A percentile compares a stretch with the other conserved stretches of the same genome.
Conservation (phyloP, 768 basidiomycete species). For the Suillus discolor region DNA sequence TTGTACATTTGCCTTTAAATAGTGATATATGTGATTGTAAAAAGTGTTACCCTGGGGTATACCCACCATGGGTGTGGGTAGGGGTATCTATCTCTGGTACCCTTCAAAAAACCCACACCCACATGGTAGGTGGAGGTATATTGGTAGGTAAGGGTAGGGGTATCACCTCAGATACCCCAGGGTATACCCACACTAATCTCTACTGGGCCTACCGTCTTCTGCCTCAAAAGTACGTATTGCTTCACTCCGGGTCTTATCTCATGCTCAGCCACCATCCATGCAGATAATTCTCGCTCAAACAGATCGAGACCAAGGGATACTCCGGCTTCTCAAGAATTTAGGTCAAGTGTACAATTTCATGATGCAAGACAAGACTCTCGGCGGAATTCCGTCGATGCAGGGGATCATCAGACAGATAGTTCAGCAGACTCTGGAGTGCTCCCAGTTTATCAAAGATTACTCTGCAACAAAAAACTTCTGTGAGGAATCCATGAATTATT, state of each 20-base stretch:
- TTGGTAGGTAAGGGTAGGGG: too few species aligned
- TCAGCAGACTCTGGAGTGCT: slow-evolving; percentile 10
- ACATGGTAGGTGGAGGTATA: too few species aligned
- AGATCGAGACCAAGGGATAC: neutral
- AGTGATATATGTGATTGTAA: too few species aligned
- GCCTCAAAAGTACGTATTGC: neutral
- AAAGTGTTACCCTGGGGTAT: too few species aligned
- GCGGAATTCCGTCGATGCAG: neutral
- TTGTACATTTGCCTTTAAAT: too few species aligned
- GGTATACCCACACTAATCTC: too few species aligned
- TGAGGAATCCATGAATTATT: neutral
- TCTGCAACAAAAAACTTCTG: slow-evolving; percentile 9
- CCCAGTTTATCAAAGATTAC: slow-evolving; percentile 12
- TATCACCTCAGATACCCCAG: too few species aligned
- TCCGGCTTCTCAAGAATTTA: slow-evolving; percentile 2
- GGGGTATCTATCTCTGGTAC: too few species aligned
- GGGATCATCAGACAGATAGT: neutral
- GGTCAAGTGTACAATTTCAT: slow-evolving; percentile 9
- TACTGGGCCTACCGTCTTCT: neutral
- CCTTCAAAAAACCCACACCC: too few species aligned
- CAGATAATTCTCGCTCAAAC: slow-evolving; percentile 1
- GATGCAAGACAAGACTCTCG: neutral
- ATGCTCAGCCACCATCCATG: too few species aligned
- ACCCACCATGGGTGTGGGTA: too few species aligned
- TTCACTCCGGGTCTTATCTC: neutral